phyloP scores from a whole-genome alignment of 2,329 filamentous ascomycete genomes.

The Xylariaceae sp. region DNA sequence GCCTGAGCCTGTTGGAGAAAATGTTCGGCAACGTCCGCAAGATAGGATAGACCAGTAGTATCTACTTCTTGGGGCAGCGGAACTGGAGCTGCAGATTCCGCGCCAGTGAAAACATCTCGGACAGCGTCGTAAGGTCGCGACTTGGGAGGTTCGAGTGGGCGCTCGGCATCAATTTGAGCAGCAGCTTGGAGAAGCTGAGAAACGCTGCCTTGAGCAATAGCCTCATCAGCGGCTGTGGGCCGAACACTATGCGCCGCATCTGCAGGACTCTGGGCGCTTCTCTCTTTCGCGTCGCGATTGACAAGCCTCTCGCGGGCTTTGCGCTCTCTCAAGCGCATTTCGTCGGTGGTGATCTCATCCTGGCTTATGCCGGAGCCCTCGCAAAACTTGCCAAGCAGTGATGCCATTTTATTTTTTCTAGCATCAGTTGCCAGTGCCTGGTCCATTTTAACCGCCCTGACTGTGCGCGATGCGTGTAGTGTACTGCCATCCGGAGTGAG shows the following conservation, averaged over 20 bases:
- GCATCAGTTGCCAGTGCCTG: constrained; percentile 19
- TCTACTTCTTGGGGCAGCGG: constrained; percentile 16
- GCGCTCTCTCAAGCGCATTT: constrained; percentile 26
- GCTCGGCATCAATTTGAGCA: constrained; percentile 14
- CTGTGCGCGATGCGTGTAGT: constrained; percentile 43
- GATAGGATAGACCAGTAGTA: constrained; percentile 23
- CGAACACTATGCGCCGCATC: background rate
- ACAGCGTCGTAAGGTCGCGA: constrained; percentile 42
- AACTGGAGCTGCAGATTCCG: constrained; percentile 19
- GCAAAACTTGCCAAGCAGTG: constrained; percentile 18
- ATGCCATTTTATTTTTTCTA: constrained; percentile 15
- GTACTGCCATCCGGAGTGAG: constrained; percentile 44
- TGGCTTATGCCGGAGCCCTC: constrained; percentile 15
- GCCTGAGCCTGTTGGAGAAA: constrained; percentile 4
- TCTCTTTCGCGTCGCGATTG: background rate
- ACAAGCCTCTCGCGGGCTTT: constrained; percentile 8
- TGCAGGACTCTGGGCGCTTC: background rate
- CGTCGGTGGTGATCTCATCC: constrained; percentile 24
- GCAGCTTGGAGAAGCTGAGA: constrained; percentile 20
- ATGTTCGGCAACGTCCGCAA: constrained; percentile 28
- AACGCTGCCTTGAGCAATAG: constrained; percentile 5
- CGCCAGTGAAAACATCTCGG: constrained; percentile 36
- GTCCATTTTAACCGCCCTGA: constrained; percentile 27
- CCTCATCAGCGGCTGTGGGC: constrained; percentile 4
- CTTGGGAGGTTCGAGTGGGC: constrained; percentile 9